phyloP scores from a whole-genome alignment of 306 rosid genomes.

The Vicia faba region DNA sequence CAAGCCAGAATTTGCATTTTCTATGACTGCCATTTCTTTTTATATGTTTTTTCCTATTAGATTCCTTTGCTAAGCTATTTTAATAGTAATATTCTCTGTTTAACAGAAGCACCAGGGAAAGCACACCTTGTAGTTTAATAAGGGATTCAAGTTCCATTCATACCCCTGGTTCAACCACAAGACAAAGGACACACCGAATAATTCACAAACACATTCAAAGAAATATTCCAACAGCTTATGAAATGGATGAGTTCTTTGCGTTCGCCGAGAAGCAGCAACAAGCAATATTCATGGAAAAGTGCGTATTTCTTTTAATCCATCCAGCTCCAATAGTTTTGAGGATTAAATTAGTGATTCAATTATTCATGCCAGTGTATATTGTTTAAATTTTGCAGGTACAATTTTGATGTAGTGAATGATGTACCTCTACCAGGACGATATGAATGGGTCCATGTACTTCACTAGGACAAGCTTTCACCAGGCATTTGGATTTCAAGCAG shows the following conservation, averaged over 20 bases:
- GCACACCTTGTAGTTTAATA: constrained; percentile 78
- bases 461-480: constrained; percentile 35
- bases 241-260: constrained; percentile 85
- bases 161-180: constrained; percentile 71
- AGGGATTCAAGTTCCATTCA: constrained; percentile 54
- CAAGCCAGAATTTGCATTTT: constrained; percentile 31
- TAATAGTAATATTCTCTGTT: constrained; percentile 4
- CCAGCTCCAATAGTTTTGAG: neutral
- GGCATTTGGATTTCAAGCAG: constrained; percentile 32
- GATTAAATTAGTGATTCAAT: neutral
- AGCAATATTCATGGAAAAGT: constrained; percentile 71
- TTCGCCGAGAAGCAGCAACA: constrained; percentile 83
- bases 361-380: neutral
- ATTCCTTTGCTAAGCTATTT: constrained; percentile 26
- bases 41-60: neutral
- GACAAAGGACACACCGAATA: constrained; percentile 45
- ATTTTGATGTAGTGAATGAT: constrained; percentile 73
- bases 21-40: constrained; percentile 2
- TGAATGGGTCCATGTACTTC: constrained; percentile 80
- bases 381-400: constrained; percentile 66
- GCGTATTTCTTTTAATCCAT: constrained; percentile 3
- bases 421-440: constrained; percentile 77
- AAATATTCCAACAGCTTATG: constrained; percentile 64
- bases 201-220: constrained; percentile 47
- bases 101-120: constrained; percentile 73